These are phyloP conservation scores for Lasiosphaeriaceae sp. DNA, from an alignment of 495 filamentous ascomycete genomes.

Conservation along the genomic window DNA sequence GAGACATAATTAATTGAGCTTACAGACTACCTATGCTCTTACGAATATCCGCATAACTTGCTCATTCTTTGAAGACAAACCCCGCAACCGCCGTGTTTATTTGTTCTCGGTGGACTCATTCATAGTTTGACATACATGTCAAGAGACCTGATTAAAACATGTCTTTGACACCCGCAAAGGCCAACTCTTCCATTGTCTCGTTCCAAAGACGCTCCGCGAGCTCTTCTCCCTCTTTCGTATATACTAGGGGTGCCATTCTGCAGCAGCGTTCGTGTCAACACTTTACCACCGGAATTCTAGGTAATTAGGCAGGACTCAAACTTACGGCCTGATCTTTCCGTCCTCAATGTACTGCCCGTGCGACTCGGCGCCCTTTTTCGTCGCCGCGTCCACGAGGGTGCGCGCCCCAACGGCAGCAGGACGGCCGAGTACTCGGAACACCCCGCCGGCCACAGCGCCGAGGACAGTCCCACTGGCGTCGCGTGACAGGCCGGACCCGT, in stretches of 20 bases:
- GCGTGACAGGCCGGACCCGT: conserved; percentile 38
- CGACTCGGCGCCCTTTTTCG: conserved; percentile 6
- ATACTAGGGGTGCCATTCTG: no score
- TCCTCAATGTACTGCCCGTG: conserved; percentile 21
- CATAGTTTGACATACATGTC: no score
- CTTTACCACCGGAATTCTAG: conserved; percentile 5
- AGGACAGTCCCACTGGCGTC: conserved; percentile 11
- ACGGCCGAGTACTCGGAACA: background rate
- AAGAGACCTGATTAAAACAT: no score
- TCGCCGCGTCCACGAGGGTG: conserved; percentile 11
- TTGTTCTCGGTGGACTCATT: no score
- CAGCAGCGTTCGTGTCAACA: background rate
- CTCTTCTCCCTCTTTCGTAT: background rate
- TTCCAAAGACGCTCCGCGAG: conserved; percentile 13
- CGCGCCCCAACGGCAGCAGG: conserved; percentile 4
- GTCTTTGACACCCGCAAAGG: no score
- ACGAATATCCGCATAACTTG: no score
- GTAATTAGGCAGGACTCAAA: conserved; percentile 1
- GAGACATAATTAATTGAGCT: no score
- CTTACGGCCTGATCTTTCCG: conserved; percentile 17
- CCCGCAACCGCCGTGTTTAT: no score
- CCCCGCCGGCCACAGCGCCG: background rate
- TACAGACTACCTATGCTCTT: no score
- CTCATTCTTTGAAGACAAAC: no score
- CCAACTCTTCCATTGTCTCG: conserved; percentile 17